These are phyloP conservation scores for Gossypium gossypioides DNA, from an alignment of 441 rosid genomes.

Conservation along the genomic window DNA sequence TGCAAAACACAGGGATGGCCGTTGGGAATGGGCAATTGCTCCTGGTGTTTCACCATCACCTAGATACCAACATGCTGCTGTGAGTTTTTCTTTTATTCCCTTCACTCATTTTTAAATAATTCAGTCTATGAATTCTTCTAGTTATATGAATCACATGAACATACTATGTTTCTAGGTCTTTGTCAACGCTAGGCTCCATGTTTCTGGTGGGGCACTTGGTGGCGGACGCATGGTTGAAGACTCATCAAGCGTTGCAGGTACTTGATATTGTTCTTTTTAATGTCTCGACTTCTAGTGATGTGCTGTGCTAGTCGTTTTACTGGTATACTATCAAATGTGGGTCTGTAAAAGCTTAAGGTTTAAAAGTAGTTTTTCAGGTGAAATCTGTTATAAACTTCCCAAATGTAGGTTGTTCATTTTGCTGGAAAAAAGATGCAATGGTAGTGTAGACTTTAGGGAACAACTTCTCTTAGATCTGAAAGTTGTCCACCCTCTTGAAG, in stretches of 20 bases:
- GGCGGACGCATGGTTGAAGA: constrained; percentile 99
- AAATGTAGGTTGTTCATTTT: background rate
- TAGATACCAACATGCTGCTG: constrained; percentile 99
- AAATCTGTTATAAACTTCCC: background rate
- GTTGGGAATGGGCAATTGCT: constrained; percentile 99
- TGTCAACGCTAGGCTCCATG: constrained; percentile 95
- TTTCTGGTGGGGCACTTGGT: constrained; percentile 99
- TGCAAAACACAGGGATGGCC: constrained; percentile 98
- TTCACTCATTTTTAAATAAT: background rate
- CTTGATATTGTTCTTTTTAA: constrained; percentile 13
- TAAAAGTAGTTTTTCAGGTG: background rate
- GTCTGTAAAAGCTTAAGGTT: background rate
- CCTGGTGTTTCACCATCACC: constrained; percentile 98
- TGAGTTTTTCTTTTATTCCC: constrained; percentile 28
- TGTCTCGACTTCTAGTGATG: constrained; percentile 7
- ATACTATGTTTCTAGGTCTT: constrained; percentile 53
- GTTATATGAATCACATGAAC: background rate
- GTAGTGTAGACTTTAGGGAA: background rate
- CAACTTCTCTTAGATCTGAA: constrained; percentile 1
- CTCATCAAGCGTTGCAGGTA: constrained; percentile 97
- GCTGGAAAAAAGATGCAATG: background rate
- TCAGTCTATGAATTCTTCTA: background rate
- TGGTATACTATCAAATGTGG: background rate
- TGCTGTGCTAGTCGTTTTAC: background rate
- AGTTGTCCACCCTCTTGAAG: background rate